These are phyloP conservation scores for Teunomyces funiuensis DNA, from an alignment of 805 yeast genomes.

Conservation along the genomic window DNA sequence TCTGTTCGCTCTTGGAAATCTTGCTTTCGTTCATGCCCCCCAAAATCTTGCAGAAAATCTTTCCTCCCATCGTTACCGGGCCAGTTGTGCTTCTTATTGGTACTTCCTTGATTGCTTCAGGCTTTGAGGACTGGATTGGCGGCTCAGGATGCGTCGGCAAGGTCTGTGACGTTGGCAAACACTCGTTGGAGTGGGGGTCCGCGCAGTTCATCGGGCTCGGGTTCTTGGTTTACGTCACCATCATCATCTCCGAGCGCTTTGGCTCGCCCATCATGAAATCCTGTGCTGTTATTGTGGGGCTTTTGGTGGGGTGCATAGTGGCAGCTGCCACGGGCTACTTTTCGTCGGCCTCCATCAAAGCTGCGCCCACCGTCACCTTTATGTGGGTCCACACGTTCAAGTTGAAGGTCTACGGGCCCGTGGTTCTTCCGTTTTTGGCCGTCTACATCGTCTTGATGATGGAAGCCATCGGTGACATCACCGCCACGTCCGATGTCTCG, in stretches of 20 bases:
- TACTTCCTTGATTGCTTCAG: slow-evolving; percentile 62
- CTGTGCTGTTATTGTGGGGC: slow-evolving; percentile 86
- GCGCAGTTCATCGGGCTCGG: slow-evolving; percentile 88
- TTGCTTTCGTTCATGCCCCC: slow-evolving; percentile 78
- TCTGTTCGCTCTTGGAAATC: slow-evolving; percentile 76
- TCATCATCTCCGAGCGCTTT: slow-evolving; percentile 76
- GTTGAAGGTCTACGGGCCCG: slow-evolving; percentile 76
- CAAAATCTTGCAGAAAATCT: slow-evolving; percentile 60
- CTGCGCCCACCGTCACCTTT: slow-evolving; percentile 81
- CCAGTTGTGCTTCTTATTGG: slow-evolving; percentile 90
- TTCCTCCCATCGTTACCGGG: slow-evolving; percentile 91
- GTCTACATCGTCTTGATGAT: slow-evolving; percentile 79
- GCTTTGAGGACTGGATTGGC: slow-evolving; percentile 85
- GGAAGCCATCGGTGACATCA: slow-evolving; percentile 94
- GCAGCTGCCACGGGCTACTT: slow-evolving; percentile 91
- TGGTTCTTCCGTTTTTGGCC: slow-evolving; percentile 81
- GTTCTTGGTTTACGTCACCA: slow-evolving; percentile 72
- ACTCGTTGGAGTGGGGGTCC: slow-evolving; percentile 73
- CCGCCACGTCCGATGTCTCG: slow-evolving; percentile 92
- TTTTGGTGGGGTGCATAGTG: slow-evolving; percentile 85
- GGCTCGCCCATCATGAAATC: slow-evolving; percentile 95
- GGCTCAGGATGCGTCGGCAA: slow-evolving; percentile 66
- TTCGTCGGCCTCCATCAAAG: slow-evolving; percentile 51
- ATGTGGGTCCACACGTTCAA: slow-evolving; percentile 87
- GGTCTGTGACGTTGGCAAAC: slow-evolving; percentile 25